Base-by-base conservation (phyloP, 176 grass and related monocot species). In the Alloteropsis semialata region DNA sequence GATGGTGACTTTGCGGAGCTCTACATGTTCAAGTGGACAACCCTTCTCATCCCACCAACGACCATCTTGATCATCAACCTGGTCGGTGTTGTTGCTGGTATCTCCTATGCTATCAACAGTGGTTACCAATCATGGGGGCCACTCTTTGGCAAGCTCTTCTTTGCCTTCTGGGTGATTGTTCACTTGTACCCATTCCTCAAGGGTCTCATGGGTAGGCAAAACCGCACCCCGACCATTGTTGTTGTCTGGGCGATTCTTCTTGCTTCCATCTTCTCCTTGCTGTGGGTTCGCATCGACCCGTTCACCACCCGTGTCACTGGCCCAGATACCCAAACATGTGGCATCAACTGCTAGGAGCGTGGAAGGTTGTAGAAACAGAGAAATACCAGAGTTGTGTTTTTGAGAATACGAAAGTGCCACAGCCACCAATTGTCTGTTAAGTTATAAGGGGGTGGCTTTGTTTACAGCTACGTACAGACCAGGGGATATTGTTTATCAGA, bases 1-100 rank as follows among this genome's bases (percentile, higher is more conserved):
- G 92, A 94, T 42, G 90, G 87, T 21, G 92, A 94, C 83, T 94
- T 92, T 75, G 15, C 72, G 0, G 87, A 90, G 84, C 84, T 94
- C 60, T 94, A 94, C 81, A 83, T 90, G 92, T 90, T 94, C 81
- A 94, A 94, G 74, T 92, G 92, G 92, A 94, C 92, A 3, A 94
- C 92, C 2, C 90, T 94, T 72, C 89, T 94, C 17, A 94, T 94
- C 75, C 90, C 92, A 58, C 92, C 92, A 10, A 94, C 90, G 12
- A 94, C 92, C 17, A 88, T 94, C 13, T 68, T 94, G 82, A 92
- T 94, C 28, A 90, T 94, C 86, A 94, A 92, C 77, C 81, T 94
- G 53, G 87, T 94, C 6, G 81, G 89, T 57, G 89, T 89, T 8
- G 92, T 94, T 29, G 90, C 92, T 54, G 92, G 92, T 22, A 92